Conservation (phyloP, 2,329 filamentous ascomycete species). For the Aspergillus intermedius region DNA sequence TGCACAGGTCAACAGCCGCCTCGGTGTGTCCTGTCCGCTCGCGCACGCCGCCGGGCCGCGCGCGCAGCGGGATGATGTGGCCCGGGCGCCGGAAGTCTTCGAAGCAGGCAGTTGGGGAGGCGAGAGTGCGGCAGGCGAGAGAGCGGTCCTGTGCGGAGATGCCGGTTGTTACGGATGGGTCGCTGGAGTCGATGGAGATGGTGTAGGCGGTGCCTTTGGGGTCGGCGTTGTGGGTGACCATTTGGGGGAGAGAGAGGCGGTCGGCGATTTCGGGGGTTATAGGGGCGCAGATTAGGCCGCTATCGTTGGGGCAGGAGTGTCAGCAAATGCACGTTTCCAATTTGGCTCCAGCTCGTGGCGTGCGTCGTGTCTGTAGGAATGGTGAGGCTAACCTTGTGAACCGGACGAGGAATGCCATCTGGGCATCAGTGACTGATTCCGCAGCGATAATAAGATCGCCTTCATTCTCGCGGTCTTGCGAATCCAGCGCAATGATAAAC, state of each 20-base stretch:
- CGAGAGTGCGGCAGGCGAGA: slow-evolving; percentile 71
- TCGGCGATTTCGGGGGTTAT: slow-evolving; percentile 63
- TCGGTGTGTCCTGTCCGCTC: slow-evolving; percentile 83
- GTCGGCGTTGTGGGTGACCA: slow-evolving; percentile 76
- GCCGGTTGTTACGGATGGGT: slow-evolving; percentile 72
- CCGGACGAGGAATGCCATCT: slow-evolving; percentile 95
- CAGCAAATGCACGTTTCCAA: neutral
- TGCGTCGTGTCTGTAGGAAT: neutral
- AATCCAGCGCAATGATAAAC: slow-evolving; percentile 94
- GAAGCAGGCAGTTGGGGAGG: slow-evolving; percentile 54
- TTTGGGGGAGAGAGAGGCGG: slow-evolving; percentile 73
- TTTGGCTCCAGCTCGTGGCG: neutral
- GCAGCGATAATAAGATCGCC: slow-evolving; percentile 96
- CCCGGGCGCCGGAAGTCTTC: slow-evolving; percentile 72
- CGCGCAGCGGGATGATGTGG: slow-evolving; percentile 80
- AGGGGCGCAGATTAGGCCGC: slow-evolving; percentile 86
- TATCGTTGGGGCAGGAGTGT: slow-evolving; percentile 17
- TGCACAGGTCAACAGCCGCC: slow-evolving; percentile 84
- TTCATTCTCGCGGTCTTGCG: slow-evolving; percentile 89
- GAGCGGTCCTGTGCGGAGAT: slow-evolving; percentile 86
- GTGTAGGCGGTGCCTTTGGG: slow-evolving; percentile 90
- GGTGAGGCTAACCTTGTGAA: slow-evolving; percentile 55
- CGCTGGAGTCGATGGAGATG: slow-evolving; percentile 72
- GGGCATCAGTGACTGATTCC: slow-evolving; percentile 70
- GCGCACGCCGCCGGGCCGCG: slow-evolving; percentile 71